A percentile compares a stretch with the other conserved stretches of the same genome.
These are phyloP conservation scores for Zasmidium angulare DNA, from an alignment of 2,329 filamentous ascomycete species.

Conservation along the genomic window DNA sequence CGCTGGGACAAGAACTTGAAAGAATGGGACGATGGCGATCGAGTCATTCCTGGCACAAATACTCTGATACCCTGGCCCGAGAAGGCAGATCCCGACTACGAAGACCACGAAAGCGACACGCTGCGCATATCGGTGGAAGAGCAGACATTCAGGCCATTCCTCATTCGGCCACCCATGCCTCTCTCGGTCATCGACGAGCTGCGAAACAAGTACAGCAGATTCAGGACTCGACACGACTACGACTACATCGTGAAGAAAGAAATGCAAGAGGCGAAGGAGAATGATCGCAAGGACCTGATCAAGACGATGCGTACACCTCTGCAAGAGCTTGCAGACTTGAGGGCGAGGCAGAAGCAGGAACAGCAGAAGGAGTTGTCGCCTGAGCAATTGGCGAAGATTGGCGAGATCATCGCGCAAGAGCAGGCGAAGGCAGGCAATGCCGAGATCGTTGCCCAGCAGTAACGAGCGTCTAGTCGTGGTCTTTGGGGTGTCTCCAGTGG, in stretches of 20 bases:
- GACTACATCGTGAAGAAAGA: conserved; percentile 69
- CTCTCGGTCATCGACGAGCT: conserved; percentile 78
- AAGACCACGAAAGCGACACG: conserved; percentile 68
- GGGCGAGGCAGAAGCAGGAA: conserved; percentile 40
- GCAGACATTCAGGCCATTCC: conserved; percentile 72
- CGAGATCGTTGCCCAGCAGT: too few species aligned
- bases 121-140: conserved; percentile 72
- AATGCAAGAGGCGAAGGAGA: conserved; percentile 55
- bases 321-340: conserved; percentile 42
- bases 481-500: too few species aligned
- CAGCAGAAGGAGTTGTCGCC: conserved; percentile 38
- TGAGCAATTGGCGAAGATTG: conserved; percentile 43
- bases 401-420: conserved; percentile 39
- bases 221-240: conserved; percentile 75
- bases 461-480: too few species aligned
- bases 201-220: conserved; percentile 76
- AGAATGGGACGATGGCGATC: conserved; percentile 18
- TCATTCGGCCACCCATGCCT: conserved; percentile 78
- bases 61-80: conserved; percentile 75
- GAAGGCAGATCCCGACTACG: conserved; percentile 43
- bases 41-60: conserved; percentile 68
- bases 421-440: conserved; percentile 18
- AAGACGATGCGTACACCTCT: conserved; percentile 48
- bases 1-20: conserved; percentile 41
- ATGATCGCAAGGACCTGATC: conserved; percentile 42